phyloP scores from a whole-genome alignment of 2,329 filamentous ascomycete species.

The Clathrospora elynae region DNA sequence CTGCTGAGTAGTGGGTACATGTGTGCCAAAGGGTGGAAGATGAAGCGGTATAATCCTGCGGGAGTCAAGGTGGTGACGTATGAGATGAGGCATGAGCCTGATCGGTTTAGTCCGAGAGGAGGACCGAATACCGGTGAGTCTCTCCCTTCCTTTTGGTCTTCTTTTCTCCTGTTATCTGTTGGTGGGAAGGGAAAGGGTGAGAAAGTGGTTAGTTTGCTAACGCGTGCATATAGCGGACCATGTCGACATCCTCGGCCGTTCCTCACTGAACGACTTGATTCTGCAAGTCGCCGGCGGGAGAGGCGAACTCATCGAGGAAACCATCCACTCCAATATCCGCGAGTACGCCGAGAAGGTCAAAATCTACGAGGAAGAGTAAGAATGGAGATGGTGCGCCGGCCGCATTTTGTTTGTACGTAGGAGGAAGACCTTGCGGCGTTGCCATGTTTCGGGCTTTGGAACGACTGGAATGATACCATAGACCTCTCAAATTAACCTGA shows the following conservation, averaged over 20 bases:
- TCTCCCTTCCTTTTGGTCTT: neutral
- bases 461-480: constrained; percentile 18
- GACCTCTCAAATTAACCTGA: constrained; percentile 1
- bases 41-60: constrained; percentile 91
- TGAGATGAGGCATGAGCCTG: constrained; percentile 97
- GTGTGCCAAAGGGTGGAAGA: constrained; percentile 93
- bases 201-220: constrained; percentile 9
- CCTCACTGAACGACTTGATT: constrained; percentile 88
- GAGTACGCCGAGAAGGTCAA: constrained; percentile 84
- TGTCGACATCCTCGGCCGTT: constrained; percentile 90
- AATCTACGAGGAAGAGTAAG: constrained; percentile 65
- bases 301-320: constrained; percentile 77
- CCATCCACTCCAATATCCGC: constrained; percentile 77
- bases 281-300: constrained; percentile 83
- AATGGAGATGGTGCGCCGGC: neutral
- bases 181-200: neutral
- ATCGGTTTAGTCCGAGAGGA: constrained; percentile 82
- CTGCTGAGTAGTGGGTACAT: constrained; percentile 93
- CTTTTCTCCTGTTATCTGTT: neutral
- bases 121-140: constrained; percentile 65
- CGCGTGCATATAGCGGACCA: constrained; percentile 70
- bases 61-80: constrained; percentile 79
- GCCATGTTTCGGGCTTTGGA: neutral
- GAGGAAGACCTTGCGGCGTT: neutral
- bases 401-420: neutral